Conservation (phyloP, 192 early-diverging fungal species). For the Diversispora epigaea region DNA sequence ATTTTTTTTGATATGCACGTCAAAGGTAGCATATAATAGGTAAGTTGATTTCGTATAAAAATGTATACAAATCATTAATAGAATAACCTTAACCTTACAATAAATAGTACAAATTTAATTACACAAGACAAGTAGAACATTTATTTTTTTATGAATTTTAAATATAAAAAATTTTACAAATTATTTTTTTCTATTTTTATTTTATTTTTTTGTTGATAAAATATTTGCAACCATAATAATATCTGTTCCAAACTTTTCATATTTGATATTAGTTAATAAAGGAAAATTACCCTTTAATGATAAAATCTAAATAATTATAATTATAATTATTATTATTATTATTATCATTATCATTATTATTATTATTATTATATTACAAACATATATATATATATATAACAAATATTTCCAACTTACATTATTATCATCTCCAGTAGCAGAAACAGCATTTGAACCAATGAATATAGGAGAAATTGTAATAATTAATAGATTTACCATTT, state of each 20-base stretch:
- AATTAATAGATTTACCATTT: constrained; percentile 51
- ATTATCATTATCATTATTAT: not conserved
- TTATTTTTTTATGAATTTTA: too few relatives aligned
- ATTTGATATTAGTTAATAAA: constrained; percentile 28
- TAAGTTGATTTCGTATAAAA: too few relatives aligned
- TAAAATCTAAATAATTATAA: not conserved
- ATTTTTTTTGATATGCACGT: too few relatives aligned
- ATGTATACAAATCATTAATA: too few relatives aligned
- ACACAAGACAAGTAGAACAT: too few relatives aligned
- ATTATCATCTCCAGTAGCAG: constrained; percentile 41
- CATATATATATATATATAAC: not conserved
- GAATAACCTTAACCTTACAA: too few relatives aligned
- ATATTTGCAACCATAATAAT: constrained; percentile 49
- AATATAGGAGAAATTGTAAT: constrained; percentile 73
- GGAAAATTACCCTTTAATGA: constrained; percentile 12
- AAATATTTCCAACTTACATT: not conserved
- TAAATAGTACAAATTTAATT: too few relatives aligned
- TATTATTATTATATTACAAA: too few relatives aligned
- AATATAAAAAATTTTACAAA: too few relatives aligned
- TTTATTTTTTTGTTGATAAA: not conserved
- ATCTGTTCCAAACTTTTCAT: constrained; percentile 55
- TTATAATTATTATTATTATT: not conserved
- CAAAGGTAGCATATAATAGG: too few relatives aligned
- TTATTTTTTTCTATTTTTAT: too few relatives aligned
- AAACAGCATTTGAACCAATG: constrained; percentile 62